Conservation (phyloP, 805 yeast genomes). For the Candida boleticola region DNA sequence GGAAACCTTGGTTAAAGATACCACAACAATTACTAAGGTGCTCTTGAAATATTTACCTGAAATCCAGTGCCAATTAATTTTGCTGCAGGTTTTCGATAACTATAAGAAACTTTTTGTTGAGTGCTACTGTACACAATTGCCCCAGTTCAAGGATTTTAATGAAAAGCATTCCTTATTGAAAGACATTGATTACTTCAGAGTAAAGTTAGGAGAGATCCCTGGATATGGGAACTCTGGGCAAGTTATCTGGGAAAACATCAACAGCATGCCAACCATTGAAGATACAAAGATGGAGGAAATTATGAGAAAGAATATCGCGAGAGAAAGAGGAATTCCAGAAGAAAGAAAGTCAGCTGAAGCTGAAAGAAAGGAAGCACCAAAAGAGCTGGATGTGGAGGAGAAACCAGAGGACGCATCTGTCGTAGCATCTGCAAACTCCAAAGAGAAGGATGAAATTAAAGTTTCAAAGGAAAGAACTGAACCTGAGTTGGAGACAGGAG, state of each 20-base stretch:
- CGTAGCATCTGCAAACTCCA: not conserved
- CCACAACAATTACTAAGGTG: conserved; percentile 60
- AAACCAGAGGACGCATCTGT: conserved; percentile 1
- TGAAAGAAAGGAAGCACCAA: conserved; percentile 3
- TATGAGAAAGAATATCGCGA: conserved; percentile 40
- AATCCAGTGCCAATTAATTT: conserved; percentile 41
- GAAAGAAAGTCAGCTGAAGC: conserved; percentile 5
- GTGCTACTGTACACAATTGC: conserved; percentile 45
- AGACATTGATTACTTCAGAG: conserved; percentile 64
- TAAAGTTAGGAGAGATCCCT: conserved; percentile 54
- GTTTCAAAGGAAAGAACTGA: too few relatives aligned
- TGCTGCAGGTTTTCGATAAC: conserved; percentile 53
- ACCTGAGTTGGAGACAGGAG: too few relatives aligned
- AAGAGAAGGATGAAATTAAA: not conserved
- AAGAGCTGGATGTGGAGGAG: conserved; percentile 2
- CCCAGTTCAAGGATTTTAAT: conserved; percentile 47
- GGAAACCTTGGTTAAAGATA: conserved; percentile 65
- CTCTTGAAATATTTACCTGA: conserved; percentile 57
- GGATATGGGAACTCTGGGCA: conserved; percentile 65
- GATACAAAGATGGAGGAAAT: conserved; percentile 46
- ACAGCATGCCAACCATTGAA: conserved; percentile 49
- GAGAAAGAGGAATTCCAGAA: conserved; percentile 15
- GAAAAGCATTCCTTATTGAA: conserved; percentile 54
- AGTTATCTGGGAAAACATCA: conserved; percentile 59
- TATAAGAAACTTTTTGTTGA: conserved; percentile 57